Conservation (phyloP, 2,329 filamentous ascomycete genomes). For the Stagonosporopsis vannaccii region DNA sequence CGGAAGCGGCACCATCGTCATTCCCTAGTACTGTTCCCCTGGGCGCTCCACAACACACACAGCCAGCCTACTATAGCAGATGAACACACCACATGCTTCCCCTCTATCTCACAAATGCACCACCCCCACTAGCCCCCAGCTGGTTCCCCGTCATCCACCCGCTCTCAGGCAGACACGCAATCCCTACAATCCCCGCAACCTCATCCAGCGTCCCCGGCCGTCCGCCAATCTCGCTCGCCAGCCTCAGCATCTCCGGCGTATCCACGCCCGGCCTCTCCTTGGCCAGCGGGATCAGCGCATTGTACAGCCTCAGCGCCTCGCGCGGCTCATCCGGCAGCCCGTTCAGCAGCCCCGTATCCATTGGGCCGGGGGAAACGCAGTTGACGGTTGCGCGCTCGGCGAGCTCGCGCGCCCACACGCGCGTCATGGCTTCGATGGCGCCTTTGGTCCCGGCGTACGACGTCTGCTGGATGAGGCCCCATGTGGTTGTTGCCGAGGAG, state of each 20-base stretch:
- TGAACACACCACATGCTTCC: neutral
- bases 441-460: slow-evolving; percentile 71
- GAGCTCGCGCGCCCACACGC: slow-evolving; percentile 68
- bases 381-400: slow-evolving; percentile 67
- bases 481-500: slow-evolving; percentile 60
- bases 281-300: slow-evolving; percentile 24
- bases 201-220: slow-evolving; percentile 67
- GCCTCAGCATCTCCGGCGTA: slow-evolving; percentile 64
- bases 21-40: neutral
- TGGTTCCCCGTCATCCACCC: slow-evolving; percentile 80
- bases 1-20: slow-evolving; percentile 4
- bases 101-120: slow-evolving; percentile 59
- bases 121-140: slow-evolving; percentile 77
- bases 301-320: slow-evolving; percentile 22
- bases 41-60: neutral
- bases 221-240: slow-evolving; percentile 61
- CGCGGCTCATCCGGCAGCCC: slow-evolving; percentile 22
- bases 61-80: too few species aligned
- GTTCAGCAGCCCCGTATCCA: slow-evolving; percentile 46
- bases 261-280: slow-evolving; percentile 20
- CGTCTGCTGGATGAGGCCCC: slow-evolving; percentile 63
- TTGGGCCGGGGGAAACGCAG: slow-evolving; percentile 67
- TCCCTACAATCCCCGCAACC: slow-evolving; percentile 75
- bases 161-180: slow-evolving; percentile 72
- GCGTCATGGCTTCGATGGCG: slow-evolving; percentile 68